Percentiles rank a stretch among this genome's conserved stretches.
phyloP scores from a whole-genome alignment of 1,284 basidiomycete genomes.

The Ganoderma lingzhi region DNA sequence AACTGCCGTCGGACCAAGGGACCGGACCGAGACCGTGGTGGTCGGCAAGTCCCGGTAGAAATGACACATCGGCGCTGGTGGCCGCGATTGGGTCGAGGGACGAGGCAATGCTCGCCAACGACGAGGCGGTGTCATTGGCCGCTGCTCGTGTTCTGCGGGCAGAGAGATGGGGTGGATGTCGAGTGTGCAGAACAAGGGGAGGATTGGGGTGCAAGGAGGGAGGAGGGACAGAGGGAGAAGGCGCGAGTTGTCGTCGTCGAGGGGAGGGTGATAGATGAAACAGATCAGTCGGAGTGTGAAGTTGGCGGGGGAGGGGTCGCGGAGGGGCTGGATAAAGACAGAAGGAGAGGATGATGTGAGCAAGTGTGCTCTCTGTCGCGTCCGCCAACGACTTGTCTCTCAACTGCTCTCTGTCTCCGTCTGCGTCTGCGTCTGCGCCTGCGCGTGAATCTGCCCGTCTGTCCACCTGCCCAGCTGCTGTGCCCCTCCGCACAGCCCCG shows the following conservation, averaged over 20 bases:
- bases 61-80: slow-evolving; percentile 24
- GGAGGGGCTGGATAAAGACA: slow-evolving; percentile 27
- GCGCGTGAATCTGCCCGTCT: not conserved
- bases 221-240: not conserved
- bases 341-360: slow-evolving; percentile 15
- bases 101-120: slow-evolving; percentile 24
- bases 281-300: slow-evolving; percentile 36
- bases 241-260: not conserved
- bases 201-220: not conserved
- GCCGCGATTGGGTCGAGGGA: slow-evolving; percentile 1
- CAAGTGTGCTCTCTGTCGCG: slow-evolving; percentile 20
- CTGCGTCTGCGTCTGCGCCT: not conserved
- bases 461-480: slow-evolving; percentile 18
- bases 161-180: not conserved
- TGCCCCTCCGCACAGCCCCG: slow-evolving; percentile 29
- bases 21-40: slow-evolving; percentile 8
- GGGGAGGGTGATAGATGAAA: slow-evolving; percentile 30
- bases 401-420: not conserved
- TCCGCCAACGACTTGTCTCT: slow-evolving; percentile 2
- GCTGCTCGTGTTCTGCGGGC: not conserved
- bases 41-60: slow-evolving; percentile 26
- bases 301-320: slow-evolving; percentile 17
- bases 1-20: slow-evolving; percentile 10
- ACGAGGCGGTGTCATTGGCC: slow-evolving; percentile 23
- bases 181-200: not conserved